Evolutionary conservation across 768 basidiomycete genomes (phyloP).

Genomic region (Serendipita sp.): DNA sequence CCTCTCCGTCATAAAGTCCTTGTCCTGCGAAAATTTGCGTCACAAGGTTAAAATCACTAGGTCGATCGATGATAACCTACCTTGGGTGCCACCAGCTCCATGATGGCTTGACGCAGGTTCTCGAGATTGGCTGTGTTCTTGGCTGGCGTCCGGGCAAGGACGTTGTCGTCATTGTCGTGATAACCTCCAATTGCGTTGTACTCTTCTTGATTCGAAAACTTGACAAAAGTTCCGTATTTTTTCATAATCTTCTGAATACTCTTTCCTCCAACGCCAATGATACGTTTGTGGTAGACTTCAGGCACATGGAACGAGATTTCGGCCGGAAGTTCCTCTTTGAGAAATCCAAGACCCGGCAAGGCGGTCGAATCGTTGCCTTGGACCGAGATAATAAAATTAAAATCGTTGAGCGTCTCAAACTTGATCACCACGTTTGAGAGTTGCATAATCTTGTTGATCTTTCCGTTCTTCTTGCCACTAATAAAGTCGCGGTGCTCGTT

Average conservation of each 20-base stretch:
- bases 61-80: slow-evolving; percentile 26
- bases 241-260: slow-evolving; percentile 99
- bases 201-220: slow-evolving; percentile 96
- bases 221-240: slow-evolving; percentile 98
- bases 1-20: slow-evolving; percentile 89
- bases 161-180: slow-evolving; percentile 95
- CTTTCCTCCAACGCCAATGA: slow-evolving; percentile 94
- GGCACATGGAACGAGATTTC: slow-evolving; percentile 98
- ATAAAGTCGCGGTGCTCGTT: slow-evolving; percentile 99
- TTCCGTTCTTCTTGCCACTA: slow-evolving; percentile 97
- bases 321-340: slow-evolving; percentile 95
- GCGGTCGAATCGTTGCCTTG: slow-evolving; percentile 73
- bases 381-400: slow-evolving; percentile 88
- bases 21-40: slow-evolving; percentile 42
- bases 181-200: slow-evolving; percentile 90
- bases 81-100: slow-evolving; percentile 96
- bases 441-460: slow-evolving; percentile 99
- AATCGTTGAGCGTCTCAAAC: slow-evolving; percentile 94
- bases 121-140: slow-evolving; percentile 95
- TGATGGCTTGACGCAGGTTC: slow-evolving; percentile 86
- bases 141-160: slow-evolving; percentile 92
- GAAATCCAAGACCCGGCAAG: slow-evolving; percentile 69
- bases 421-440: slow-evolving; percentile 95
- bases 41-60: neutral
- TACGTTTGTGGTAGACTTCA: slow-evolving; percentile 95